Conservation (phyloP, 2,329 filamentous ascomycete species). For the Akanthomyces lecanii region DNA sequence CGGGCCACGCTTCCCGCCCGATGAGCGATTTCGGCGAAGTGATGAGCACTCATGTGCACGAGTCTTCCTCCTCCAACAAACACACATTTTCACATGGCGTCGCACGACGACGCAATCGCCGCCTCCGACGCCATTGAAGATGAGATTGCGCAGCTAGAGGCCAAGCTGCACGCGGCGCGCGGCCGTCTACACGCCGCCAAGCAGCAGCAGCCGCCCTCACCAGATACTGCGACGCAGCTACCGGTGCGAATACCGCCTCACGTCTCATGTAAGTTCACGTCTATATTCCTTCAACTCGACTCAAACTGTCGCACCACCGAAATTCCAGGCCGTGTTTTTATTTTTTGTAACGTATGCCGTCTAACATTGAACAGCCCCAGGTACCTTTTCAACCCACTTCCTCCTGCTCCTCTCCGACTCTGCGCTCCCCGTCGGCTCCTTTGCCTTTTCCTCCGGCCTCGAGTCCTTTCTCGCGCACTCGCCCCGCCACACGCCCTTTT, state of each 20-base stretch:
- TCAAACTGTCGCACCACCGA: background rate
- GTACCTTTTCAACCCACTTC: slow-evolving; percentile 47
- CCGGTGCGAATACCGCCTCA: slow-evolving; percentile 7
- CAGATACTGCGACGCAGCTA: background rate
- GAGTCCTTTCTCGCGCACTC: slow-evolving; percentile 77
- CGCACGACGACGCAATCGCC: slow-evolving; percentile 18
- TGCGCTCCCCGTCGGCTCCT: slow-evolving; percentile 77
- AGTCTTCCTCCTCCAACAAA: background rate
- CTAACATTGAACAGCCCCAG: slow-evolving; percentile 3
- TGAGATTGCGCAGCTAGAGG: slow-evolving; percentile 58
- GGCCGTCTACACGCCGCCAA: slow-evolving; percentile 35
- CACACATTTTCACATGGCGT: slow-evolving; percentile 17
- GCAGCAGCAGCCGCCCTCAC: slow-evolving; percentile 9
- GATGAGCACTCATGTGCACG: background rate
- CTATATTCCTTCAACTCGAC: too few species aligned
- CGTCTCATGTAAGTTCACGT: slow-evolving; percentile 20
- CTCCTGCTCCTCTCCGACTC: slow-evolving; percentile 77
- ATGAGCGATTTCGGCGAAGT: slow-evolving; percentile 17
- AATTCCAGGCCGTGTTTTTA: too few species aligned
- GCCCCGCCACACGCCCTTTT: slow-evolving; percentile 43
- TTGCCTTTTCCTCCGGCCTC: slow-evolving; percentile 78
- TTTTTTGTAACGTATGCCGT: too few species aligned
- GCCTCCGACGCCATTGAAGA: slow-evolving; percentile 35
- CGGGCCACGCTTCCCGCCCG: background rate
- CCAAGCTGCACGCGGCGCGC: slow-evolving; percentile 43